A percentile compares a stretch with the other conserved stretches of the same genome.
phyloP scores from a whole-genome alignment of 768 basidiomycete genomes.

The Russula earlei region DNA sequence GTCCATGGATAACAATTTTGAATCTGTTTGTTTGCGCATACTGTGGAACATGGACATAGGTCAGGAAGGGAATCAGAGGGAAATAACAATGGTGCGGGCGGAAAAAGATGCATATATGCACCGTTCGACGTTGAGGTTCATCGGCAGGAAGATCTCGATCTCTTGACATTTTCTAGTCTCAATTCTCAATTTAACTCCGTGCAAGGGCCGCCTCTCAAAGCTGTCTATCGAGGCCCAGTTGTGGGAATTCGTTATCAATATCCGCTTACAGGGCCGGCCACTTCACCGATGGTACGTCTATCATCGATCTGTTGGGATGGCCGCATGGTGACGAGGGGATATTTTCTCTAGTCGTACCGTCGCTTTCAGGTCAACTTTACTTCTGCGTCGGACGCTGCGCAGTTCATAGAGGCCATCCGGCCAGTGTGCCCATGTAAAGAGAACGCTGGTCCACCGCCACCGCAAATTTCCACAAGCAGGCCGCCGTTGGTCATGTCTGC shows the following conservation, averaged over 20 bases:
- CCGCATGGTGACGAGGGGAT: not conserved
- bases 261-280: slow-evolving; percentile 28
- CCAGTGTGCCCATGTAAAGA: slow-evolving; percentile 68
- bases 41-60: slow-evolving; percentile 46
- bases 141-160: slow-evolving; percentile 65
- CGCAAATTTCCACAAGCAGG: slow-evolving; percentile 18
- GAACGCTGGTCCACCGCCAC: slow-evolving; percentile 31
- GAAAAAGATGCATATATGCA: slow-evolving; percentile 5
- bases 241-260: slow-evolving; percentile 72
- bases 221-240: slow-evolving; percentile 62
- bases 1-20: slow-evolving; percentile 36
- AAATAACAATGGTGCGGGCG: slow-evolving; percentile 55
- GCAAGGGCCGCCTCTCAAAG: slow-evolving; percentile 66
- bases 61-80: slow-evolving; percentile 36
- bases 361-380: slow-evolving; percentile 70
- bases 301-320: not conserved
- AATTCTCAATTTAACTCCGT: slow-evolving; percentile 24
- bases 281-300: slow-evolving; percentile 7
- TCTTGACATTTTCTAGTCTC: slow-evolving; percentile 51
- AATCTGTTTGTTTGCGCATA: slow-evolving; percentile 57
- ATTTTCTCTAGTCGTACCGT: slow-evolving; percentile 47
- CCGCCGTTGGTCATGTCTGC: slow-evolving; percentile 15
- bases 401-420: slow-evolving; percentile 54
- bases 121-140: not conserved
- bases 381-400: slow-evolving; percentile 36